Evolutionary conservation across 2,329 filamentous ascomycete genomes (phyloP), one percentile per base, ranked within the genome.

Genomic region (Botryosphaeria dothidea): DNA sequence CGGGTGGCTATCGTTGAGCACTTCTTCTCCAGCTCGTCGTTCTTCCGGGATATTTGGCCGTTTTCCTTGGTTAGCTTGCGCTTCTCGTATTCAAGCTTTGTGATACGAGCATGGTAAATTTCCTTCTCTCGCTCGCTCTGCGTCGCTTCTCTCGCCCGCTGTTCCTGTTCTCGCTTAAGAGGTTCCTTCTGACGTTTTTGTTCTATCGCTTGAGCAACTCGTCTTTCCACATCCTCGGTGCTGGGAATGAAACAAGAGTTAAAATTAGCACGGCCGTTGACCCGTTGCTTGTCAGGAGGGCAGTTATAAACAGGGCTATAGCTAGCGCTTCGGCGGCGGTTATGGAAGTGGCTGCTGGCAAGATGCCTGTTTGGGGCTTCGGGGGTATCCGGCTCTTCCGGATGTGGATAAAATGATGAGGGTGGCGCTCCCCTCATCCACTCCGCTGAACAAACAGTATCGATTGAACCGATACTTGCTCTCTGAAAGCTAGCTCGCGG

Each of bases 81-180:
- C 19, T 60, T 60, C 56, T 60, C 38, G 41, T 60, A 60, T 46
- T 60, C 56, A 60, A 60, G 56, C 25, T 60, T 19, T 8, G 56
- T 41, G n/a, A 60, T 34, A 46, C 41, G 56, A 23, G 38, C 9
- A 21, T 41, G 38, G 17, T 19, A 31, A 21, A 60, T 60, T 34
- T 60, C 56, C 38, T 34, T 60, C 34, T 46, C 56, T 34, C 56
- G 25, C 34, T 60, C 43, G 9, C 27, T 38, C 11, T 29, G 56
- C n/a, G 17, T 9, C 38, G 11, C 43, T 46, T 60, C 56, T 41
- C 34, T 19, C 11, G 17, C n/a, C 25, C 41, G 25, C 38, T 60
- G 56, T n/a, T 58, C 29, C 19, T 9, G 25, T 17, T 17, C 56
- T 60, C 34, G 23, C 23, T 34, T 45, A 15, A 45, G 3, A 9